A percentile compares a stretch with the other conserved stretches of the same genome.
phyloP scores from a whole-genome alignment of 257 asterid genomes.

The Solanum dulcamara region DNA sequence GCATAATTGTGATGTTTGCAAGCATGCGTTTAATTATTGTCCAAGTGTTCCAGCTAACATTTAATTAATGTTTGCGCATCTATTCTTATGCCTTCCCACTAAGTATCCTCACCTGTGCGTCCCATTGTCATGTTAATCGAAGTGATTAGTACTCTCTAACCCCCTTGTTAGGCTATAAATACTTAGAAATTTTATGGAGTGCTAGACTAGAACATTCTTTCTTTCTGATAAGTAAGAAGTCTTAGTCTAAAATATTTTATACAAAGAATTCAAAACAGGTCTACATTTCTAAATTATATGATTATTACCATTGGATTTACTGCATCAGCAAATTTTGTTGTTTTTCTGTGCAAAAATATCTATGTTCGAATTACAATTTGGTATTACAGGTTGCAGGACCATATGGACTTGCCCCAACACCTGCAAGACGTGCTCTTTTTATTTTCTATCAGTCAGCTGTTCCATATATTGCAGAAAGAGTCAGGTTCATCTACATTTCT shows the following conservation, averaged over 20 bases:
- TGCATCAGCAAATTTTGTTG: not conserved
- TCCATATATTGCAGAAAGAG: constrained; percentile 90
- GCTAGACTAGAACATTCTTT: not conserved
- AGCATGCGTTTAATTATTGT: too few species aligned
- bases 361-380: not conserved
- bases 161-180: not conserved
- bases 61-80: too few species aligned
- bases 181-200: not conserved
- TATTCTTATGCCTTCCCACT: not conserved
- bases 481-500: constrained; percentile 37
- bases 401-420: constrained; percentile 88
- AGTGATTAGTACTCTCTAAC: not conserved
- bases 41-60: too few species aligned
- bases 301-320: not conserved
- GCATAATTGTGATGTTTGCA: too few species aligned
- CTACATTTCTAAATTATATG: not conserved
- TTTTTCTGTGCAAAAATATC: not conserved
- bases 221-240: not conserved
- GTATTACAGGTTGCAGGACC: constrained; percentile 68
- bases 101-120: not conserved
- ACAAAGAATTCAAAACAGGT: not conserved
- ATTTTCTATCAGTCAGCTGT: constrained; percentile 85
- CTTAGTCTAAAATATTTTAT: not conserved
- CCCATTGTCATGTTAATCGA: not conserved
- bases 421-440: constrained; percentile 88